These are phyloP conservation scores for Cryphonectria carpinicola DNA, from an alignment of 2,329 filamentous ascomycete genomes.

Conservation along the genomic window DNA sequence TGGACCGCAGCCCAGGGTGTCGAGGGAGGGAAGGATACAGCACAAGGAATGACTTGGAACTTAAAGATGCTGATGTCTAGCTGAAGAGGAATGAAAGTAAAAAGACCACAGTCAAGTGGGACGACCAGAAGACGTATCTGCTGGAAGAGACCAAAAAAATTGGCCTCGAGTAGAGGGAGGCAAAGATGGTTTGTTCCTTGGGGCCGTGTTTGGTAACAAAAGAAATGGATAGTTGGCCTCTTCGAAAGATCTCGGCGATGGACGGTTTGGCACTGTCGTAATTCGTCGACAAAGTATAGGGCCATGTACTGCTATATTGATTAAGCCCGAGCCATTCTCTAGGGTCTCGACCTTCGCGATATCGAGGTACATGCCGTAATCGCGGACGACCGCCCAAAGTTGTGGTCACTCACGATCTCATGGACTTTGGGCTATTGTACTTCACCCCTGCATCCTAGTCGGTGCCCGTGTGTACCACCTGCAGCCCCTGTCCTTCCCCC, in stretches of 20 bases:
- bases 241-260: constrained; percentile 9
- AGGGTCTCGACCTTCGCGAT: background rate
- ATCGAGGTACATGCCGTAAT: background rate
- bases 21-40: background rate
- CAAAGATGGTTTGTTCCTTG: background rate
- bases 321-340: too few species aligned
- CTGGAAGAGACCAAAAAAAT: background rate
- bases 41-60: background rate
- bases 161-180: background rate
- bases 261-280: background rate
- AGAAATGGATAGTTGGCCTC: constrained; percentile 16
- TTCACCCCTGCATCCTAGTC: background rate
- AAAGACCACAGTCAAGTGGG: background rate
- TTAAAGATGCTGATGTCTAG: background rate
- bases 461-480: background rate
- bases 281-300: constrained; percentile 5
- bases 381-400: background rate
- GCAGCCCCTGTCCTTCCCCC: background rate
- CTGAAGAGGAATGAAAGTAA: background rate
- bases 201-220: background rate
- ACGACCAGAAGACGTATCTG: background rate
- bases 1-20: background rate
- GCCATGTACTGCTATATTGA: background rate
- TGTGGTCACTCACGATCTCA: background rate
- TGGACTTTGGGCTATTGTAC: background rate